Evolutionary conservation across 768 basidiomycete species (phyloP), one percentile per base, ranked within the genome.

Genomic region (Crassisporium funariophilum): DNA sequence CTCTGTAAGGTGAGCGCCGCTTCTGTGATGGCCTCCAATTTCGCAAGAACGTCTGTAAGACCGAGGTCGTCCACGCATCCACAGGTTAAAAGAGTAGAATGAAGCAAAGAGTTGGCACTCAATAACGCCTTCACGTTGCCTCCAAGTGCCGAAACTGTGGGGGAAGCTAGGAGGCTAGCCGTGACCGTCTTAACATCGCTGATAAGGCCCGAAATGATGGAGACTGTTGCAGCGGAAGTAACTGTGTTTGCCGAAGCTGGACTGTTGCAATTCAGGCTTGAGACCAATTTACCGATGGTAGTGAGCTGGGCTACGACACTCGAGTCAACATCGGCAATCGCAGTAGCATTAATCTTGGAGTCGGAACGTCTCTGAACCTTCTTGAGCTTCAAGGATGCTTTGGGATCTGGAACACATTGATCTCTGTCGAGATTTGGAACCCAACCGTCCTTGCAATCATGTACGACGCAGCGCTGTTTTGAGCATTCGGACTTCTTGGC

Each of bases 371-470:
- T 62, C 20, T 35, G 57, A 44, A 64, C 57, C 35, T 54, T 60
- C 33, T 24, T 47, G 41, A 53, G 58, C 23, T 52, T 55, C 27
- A 33, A 11, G 23, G 41, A 29, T 2, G 37, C 24, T 2, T 42
- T 34, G 13, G 45, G n/a, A 21, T 38, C 24, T 17, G 44, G 44
- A 29, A 57, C 40, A 49, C 69, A 72, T 34, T 45, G 38, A 9
- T 41, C 53, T 22, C 42, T 49, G 23, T 54, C 41, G 3, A 48
- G 17, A 38, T 55, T 59, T 5, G 61, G 60, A 16, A 58, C 41
- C 63, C 64, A 69, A 8, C 64, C 66, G 10, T 54, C 45, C 19
- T 51, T 52, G 53, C 67, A 70, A 15, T 59, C 50, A 8, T 51
- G 53, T 22, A 69, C 52, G 13, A 62, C 42, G 45, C 70, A 72